Base-by-base conservation (phyloP, 2,329 filamentous ascomycete species). In the Colletotrichum spinosum region DNA sequence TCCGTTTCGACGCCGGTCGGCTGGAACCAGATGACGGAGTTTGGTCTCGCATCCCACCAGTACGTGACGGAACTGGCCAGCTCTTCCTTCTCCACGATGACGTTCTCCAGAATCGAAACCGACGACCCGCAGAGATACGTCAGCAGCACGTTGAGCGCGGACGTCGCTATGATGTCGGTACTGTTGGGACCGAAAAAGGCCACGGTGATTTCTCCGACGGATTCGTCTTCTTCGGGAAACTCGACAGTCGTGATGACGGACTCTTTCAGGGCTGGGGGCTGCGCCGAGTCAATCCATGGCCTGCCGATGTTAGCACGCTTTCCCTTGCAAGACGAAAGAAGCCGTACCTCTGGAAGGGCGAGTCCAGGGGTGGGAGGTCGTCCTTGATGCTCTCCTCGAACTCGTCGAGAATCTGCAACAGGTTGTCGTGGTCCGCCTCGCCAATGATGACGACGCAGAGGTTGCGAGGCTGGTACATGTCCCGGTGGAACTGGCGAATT, bases 401-500 rank as follows among this genome's bases (percentile, higher is more conserved):
- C 33, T 89, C 83, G 72, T 97, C 93, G 39, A 99, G 80, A 51
- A 97, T 93, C 38, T 90, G 80, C 25, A 98, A 81, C 63, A 99
- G 85, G 72, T 97, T 86, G 0, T 87, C 80, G 74, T 97, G 92
- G 73, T 97, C 89, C 2, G 97, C 88, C 77, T 97, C 94, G 48
- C 96, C 96, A n/a, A 97, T 91, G 65, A 99, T 89, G 34, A 97
- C 87, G 35, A 99, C 81, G 69, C 94, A 97, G 65, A 99, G 82
- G 73, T 99, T 99, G 75, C 94, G 95, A 3, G 96, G 96, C 76
- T 98, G 95, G 74, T 99, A 99, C 95, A 99, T 98, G 69, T 94
- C 92, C 68, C 90, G 90, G 77, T 99, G 96, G 73, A 98, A 99
- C 64, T 90, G 88, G n/a, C 96, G 90, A 70, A 99, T 99, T 44